Evolutionary conservation across 306 rosid species (phyloP).

Genomic region (Cucurbita pepo): DNA sequence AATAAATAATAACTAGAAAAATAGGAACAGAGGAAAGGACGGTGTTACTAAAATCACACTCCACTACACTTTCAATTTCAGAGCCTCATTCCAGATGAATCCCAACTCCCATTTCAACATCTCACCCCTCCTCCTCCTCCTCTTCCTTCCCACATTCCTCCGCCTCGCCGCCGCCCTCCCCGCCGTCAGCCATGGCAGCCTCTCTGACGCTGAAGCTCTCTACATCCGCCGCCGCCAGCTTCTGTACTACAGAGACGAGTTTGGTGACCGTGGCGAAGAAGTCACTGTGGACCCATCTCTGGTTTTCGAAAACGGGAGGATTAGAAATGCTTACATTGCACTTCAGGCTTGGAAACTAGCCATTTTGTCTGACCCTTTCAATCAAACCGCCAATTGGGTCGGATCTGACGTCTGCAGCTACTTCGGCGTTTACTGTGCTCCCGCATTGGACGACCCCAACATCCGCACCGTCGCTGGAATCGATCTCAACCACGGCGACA

Average conservation of each 20-base stretch:
- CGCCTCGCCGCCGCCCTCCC: not conserved
- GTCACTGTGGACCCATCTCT: slow-evolving; percentile 57
- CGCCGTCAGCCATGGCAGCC: slow-evolving; percentile 31
- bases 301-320: slow-evolving; percentile 43
- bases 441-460: slow-evolving; percentile 36
- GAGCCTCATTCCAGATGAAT: slow-evolving; percentile 58
- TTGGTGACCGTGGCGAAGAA: slow-evolving; percentile 59
- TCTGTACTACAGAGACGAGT: slow-evolving; percentile 69
- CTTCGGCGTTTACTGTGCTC: slow-evolving; percentile 56
- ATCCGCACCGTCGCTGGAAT: slow-evolving; percentile 79
- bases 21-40: too few relatives aligned
- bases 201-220: slow-evolving; percentile 30
- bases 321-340: slow-evolving; percentile 58
- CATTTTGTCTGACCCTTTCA: slow-evolving; percentile 64
- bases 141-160: slow-evolving; percentile 1
- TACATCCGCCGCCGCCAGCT: slow-evolving; percentile 73
- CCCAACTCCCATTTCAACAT: slow-evolving; percentile 3
- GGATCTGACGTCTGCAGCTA: slow-evolving; percentile 67
- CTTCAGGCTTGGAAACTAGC: slow-evolving; percentile 77
- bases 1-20: too few relatives aligned
- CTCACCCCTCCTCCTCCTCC: not conserved
- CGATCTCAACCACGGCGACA: slow-evolving; percentile 91
- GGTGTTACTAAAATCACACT: too few relatives aligned
- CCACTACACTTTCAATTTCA: not conserved
- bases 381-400: slow-evolving; percentile 46